Evolutionary conservation across 108 stramenopile species (phyloP), one percentile per base, ranked within the genome.

Genomic region (Cyclostephanos invisitatus): DNA sequence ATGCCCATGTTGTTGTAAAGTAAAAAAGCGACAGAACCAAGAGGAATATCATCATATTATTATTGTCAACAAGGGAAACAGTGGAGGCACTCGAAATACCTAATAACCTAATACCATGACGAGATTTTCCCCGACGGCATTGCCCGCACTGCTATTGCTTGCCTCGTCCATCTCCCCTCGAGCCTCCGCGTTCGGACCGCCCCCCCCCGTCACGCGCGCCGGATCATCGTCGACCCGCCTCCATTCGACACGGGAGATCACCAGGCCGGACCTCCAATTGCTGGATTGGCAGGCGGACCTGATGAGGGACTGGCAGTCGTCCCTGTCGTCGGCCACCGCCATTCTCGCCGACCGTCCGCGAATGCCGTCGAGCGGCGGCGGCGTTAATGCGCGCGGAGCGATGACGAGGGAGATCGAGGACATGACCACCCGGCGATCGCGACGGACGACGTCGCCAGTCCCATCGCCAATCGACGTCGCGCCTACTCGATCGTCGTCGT

Each of bases 111-210:
- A 64, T 12, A n/a, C n/a, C 7, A 64, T 64, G 63, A 46, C 63
- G 20, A 35, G 46, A 64, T 40, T 64, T 42, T 46, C 63, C 24
- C 5, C 47, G 22, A 0, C 40, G 21, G 63, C 63, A 25, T 5
- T 64, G 24, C 24, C 46, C n/a, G 32, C 32, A 32, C 4, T 32
- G 3, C 22, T 64, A 9, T 20, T 64, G 3, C 40, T 64, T 9
- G 40, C 63, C 28, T 46, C 44, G 15, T 8, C 40, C 1, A 47
- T 8, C 53, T 2, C 2, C 2, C 42, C 2, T 2, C 17, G 1
- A 25, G 63, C 63, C 5, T 64, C 47, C 46, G 44, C 63, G 10
- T n/a, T n/a, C n/a, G n/a, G n/a, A n/a, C 63, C 63, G 24, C 63
- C 36, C 20, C 36, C 21, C 17, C 11, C 9, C 62, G 42, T 9